These are phyloP conservation scores for Alternaria metachromatica DNA, from an alignment of 2,329 filamentous ascomycete genomes.

Conservation along the genomic window DNA sequence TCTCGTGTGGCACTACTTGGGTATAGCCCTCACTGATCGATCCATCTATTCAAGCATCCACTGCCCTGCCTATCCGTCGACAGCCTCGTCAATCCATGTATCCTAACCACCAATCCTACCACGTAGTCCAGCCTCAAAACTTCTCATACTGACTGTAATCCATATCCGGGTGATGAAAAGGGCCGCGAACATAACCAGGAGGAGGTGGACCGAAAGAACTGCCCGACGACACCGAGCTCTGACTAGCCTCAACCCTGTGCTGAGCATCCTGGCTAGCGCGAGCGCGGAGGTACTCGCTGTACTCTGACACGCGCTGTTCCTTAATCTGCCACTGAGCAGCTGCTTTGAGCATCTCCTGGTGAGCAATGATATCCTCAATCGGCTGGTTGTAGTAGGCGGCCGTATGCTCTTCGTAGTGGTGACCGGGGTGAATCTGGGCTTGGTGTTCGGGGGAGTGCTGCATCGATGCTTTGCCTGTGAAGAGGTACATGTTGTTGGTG, in stretches of 20 bases:
- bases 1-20: background rate
- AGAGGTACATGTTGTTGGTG: background rate
- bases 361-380: background rate
- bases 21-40: background rate
- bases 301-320: conserved; percentile 27
- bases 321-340: conserved; percentile 26
- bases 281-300: conserved; percentile 25
- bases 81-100: background rate
- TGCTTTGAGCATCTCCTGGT: conserved; percentile 2
- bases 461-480: background rate
- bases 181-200: background rate
- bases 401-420: background rate
- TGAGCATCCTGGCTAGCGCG: conserved; percentile 19
- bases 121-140: background rate
- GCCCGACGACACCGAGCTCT: background rate
- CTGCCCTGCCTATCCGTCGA: background rate
- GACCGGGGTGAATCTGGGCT: background rate
- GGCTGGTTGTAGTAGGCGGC: background rate
- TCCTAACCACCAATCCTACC: background rate
- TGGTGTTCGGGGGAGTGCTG: background rate
- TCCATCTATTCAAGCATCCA: background rate
- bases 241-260: conserved; percentile 7
- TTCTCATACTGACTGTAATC: background rate
- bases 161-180: background rate
- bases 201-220: background rate